A percentile compares a stretch with the other conserved stretches of the same genome.
Conservation (phyloP, 176 grass and related monocot genomes). For the Aegilops bicornis region DNA sequence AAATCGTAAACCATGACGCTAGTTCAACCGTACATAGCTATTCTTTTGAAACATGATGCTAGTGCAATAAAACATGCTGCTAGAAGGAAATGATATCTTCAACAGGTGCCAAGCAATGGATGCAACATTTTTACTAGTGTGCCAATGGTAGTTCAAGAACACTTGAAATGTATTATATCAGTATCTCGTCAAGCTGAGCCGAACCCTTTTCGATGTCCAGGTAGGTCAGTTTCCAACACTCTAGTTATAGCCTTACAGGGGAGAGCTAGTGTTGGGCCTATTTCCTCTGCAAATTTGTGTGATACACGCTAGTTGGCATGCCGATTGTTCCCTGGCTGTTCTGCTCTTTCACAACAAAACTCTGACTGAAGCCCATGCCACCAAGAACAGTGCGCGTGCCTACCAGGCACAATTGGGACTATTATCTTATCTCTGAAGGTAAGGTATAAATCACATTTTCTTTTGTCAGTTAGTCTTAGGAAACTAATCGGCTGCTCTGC, state of each 20-base stretch:
- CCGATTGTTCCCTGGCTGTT: neutral
- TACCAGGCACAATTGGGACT: neutral
- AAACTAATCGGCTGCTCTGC: neutral
- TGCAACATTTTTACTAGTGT: neutral
- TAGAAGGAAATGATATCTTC: neutral
- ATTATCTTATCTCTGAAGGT: neutral
- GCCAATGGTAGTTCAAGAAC: neutral
- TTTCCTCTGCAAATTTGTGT: neutral
- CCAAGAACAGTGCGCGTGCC: neutral
- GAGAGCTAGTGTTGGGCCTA: neutral
- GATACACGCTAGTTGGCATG: constrained; percentile 4
- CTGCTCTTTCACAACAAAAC: neutral
- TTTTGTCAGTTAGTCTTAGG: neutral
- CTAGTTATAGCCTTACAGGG: neutral
- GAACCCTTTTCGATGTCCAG: neutral
- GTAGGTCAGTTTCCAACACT: neutral
- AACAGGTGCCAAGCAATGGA: neutral
- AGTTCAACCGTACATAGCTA: neutral
- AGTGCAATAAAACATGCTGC: neutral
- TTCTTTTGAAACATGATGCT: neutral
- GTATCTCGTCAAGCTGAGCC: neutral
- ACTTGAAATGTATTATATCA: constrained; percentile 19
- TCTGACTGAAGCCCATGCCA: neutral
- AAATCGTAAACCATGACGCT: neutral
- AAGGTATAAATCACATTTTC: neutral